A percentile compares a stretch with the other conserved stretches of the same genome.
Conservation (phyloP, 164 flowering plant species). For the Buxus sempervirens region DNA sequence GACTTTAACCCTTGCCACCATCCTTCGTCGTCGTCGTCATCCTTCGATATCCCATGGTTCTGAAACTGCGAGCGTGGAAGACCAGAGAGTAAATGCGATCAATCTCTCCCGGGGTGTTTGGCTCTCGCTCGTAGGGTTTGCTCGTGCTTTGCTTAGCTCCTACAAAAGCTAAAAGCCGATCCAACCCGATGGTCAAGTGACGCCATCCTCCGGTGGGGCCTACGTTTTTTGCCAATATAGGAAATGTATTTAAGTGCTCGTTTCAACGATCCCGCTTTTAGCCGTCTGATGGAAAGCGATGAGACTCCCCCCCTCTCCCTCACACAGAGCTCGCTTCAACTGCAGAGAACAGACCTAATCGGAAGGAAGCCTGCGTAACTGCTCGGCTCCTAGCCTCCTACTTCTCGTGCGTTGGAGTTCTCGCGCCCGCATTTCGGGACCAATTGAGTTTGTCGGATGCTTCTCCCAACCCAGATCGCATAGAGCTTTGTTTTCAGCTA, state of each 20-base stretch:
- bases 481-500: conserved; percentile 75
- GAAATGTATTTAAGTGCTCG: too few species aligned
- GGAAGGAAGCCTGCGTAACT: background rate
- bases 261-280: background rate
- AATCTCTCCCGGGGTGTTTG: background rate
- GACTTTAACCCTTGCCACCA: background rate
- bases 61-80: background rate
- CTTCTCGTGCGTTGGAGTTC: too few species aligned
- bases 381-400: background rate
- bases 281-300: conserved; percentile 12
- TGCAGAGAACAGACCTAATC: background rate
- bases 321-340: background rate
- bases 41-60: conserved; percentile 2
- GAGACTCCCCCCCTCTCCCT: conserved; percentile 6
- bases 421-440: background rate
- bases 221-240: too few species aligned
- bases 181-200: too few species aligned
- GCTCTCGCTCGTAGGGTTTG: too few species aligned
- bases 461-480: conserved; percentile 18
- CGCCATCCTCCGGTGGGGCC: too few species aligned
- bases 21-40: background rate
- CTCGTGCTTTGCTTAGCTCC: too few species aligned
- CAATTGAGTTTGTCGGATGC: conserved; percentile 13
- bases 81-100: background rate
- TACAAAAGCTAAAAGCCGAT: too few species aligned